Conservation (phyloP, 768 basidiomycete genomes). For the Trametes cubensis region DNA sequence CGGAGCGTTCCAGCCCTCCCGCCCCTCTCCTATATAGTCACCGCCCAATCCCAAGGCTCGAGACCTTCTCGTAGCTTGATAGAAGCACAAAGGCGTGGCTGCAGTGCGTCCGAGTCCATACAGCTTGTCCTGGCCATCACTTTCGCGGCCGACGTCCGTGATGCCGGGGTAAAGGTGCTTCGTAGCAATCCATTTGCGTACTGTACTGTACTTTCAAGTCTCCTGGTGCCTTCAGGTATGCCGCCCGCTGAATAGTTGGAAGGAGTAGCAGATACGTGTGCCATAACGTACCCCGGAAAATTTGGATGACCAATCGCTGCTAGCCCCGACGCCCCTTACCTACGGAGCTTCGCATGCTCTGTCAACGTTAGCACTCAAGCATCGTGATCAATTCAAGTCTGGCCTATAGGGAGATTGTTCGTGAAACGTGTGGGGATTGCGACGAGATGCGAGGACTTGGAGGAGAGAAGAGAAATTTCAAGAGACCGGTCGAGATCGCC, state of each 20-base stretch:
- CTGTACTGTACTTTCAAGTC: neutral
- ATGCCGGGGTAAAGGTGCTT: neutral
- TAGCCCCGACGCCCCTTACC: neutral
- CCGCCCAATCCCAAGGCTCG: neutral
- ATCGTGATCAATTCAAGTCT: neutral
- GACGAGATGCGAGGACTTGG: no score
- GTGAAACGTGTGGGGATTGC: no score
- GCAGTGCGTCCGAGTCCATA: neutral
- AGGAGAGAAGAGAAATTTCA: no score
- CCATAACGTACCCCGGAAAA: neutral
- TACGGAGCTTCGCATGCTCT: neutral
- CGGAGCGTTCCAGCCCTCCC: neutral
- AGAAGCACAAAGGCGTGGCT: constrained; percentile 2
- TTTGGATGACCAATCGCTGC: neutral
- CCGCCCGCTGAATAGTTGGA: neutral
- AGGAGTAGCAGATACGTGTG: no score
- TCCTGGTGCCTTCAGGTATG: neutral
- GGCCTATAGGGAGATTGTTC: no score
- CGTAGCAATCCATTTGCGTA: neutral
- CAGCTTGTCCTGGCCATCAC: neutral
- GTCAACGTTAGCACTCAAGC: neutral
- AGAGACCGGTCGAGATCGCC: no score
- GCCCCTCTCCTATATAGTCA: neutral
- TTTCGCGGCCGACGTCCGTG: neutral
- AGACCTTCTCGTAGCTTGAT: neutral